These are phyloP conservation scores for Poa pratensis DNA, from an alignment of 176 grass and related monocot genomes.

Conservation along the genomic window DNA sequence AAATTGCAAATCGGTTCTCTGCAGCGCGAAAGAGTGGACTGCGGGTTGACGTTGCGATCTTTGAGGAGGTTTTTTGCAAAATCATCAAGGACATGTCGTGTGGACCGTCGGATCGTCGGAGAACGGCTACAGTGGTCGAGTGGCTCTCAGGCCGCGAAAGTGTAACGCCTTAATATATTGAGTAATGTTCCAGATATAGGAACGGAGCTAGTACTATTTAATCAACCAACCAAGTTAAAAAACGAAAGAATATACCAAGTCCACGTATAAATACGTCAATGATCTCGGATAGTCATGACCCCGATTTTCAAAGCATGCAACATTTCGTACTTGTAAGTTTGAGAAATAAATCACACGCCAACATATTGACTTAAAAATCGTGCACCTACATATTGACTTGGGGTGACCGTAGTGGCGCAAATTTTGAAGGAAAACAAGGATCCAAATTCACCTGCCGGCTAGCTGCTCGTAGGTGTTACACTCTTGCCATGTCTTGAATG, in stretches of 20 bases:
- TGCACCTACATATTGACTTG: neutral
- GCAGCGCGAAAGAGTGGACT: no score
- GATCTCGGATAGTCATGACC: neutral
- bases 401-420: neutral
- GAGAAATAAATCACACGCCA: neutral
- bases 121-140: no score
- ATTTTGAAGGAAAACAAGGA: neutral
- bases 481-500: neutral
- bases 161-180: no score
- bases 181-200: no score
- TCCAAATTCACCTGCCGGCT: neutral
- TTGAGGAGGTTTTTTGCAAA: no score
- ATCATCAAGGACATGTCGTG: no score
- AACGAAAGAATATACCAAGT: neutral
- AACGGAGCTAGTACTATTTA: no score
- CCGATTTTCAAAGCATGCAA: neutral
- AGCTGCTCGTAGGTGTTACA: neutral
- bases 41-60: no score
- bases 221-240: neutral
- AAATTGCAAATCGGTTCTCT: no score
- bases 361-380: neutral
- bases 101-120: no score
- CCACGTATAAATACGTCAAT: neutral
- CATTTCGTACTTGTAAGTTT: neutral
- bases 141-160: no score